A percentile compares a stretch with the other conserved stretches of the same genome.
Evolutionary conservation across 352 stramenopile species (phyloP).

Genomic region (Phytophthora lateralis): DNA sequence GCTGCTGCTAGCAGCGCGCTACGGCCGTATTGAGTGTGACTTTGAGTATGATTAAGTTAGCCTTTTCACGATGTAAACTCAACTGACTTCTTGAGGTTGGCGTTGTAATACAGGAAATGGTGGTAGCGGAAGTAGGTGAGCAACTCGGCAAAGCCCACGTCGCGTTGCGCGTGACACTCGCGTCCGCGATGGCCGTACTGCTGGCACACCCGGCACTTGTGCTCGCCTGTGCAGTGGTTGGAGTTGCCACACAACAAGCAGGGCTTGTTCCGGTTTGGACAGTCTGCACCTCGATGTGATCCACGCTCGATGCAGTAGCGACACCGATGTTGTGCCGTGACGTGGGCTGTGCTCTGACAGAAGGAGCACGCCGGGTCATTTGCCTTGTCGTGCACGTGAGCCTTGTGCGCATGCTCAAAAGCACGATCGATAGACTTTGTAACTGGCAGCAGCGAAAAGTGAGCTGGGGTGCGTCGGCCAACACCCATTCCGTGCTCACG

Average conservation of each 20-base stretch:
- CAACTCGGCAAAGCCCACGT: constrained; percentile 81
- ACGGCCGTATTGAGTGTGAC: constrained; percentile 37
- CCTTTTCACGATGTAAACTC: constrained; percentile 65
- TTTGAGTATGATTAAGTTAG: constrained; percentile 29
- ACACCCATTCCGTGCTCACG: constrained; percentile 73
- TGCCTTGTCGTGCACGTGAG: constrained; percentile 32
- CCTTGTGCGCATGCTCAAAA: constrained; percentile 72
- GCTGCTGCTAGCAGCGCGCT: constrained; percentile 30
- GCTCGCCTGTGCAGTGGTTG: constrained; percentile 82
- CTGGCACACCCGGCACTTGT: constrained; percentile 82
- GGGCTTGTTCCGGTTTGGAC: constrained; percentile 70
- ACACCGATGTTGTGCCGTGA: constrained; percentile 77
- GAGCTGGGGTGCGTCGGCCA: constrained; percentile 60
- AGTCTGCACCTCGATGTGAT: constrained; percentile 72
- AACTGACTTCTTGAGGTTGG: constrained; percentile 87
- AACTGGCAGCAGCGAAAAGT: constrained; percentile 81
- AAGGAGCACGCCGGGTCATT: constrained; percentile 54
- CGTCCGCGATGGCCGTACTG: constrained; percentile 84
- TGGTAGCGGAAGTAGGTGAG: constrained; percentile 88
- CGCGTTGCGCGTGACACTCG: constrained; percentile 82
- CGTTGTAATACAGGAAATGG: constrained; percentile 90
- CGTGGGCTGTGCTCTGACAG: constrained; percentile 65
- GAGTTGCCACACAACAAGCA: constrained; percentile 75
- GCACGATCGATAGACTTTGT: constrained; percentile 79
- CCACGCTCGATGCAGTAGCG: constrained; percentile 84